Evolutionary conservation across 1,284 basidiomycete genomes (phyloP).

Genomic region (Leccinum solheimii): DNA sequence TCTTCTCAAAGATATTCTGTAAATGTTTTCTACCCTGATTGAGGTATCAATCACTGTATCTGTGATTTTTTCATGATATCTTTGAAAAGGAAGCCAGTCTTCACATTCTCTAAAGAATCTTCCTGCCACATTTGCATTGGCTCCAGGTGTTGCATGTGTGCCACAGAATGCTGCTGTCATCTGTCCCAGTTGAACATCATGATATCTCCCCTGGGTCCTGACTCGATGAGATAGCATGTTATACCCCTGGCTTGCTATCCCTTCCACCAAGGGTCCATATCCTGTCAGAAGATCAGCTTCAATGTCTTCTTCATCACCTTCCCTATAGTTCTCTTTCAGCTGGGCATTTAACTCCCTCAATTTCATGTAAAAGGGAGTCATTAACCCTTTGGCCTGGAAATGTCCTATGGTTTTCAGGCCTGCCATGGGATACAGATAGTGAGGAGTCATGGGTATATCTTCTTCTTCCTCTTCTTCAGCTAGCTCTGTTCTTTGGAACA

Average conservation of each 20-base stretch:
- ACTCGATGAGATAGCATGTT: background rate
- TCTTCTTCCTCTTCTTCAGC: background rate
- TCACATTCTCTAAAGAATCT: background rate
- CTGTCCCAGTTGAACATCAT: background rate
- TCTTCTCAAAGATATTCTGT: background rate
- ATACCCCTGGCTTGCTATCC: background rate
- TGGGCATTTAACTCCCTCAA: background rate
- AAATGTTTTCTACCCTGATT: background rate
- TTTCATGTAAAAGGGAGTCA: background rate
- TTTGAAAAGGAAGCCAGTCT: background rate
- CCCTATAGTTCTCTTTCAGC: background rate
- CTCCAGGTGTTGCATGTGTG: background rate
- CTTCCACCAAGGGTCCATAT: background rate
- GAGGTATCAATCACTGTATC: background rate
- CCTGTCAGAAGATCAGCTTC: background rate
- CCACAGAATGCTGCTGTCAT: background rate
- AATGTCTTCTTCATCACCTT: background rate
- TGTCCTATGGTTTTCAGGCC: background rate
- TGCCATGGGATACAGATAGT: slow-evolving; percentile 10
- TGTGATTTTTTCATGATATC: background rate
- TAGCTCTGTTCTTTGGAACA: background rate
- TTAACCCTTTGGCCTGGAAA: slow-evolving; percentile 4
- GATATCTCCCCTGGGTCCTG: background rate
- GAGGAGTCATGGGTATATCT: background rate
- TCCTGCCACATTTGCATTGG: background rate